Base-by-base conservation (phyloP, 1,139 yeast species). In the Zhuliangozyma parablackwelliae region DNA sequence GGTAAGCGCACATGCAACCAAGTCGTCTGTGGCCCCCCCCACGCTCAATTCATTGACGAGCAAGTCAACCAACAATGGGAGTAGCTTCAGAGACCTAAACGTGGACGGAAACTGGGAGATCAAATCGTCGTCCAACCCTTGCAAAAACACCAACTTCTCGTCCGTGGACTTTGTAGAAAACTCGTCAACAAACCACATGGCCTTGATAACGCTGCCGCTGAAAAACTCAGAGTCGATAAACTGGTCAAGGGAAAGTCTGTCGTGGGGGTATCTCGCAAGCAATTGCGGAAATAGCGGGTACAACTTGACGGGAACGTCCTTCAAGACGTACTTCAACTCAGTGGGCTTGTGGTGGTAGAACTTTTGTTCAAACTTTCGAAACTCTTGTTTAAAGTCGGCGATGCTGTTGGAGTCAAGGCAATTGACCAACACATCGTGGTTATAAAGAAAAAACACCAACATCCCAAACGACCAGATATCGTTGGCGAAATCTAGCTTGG, bases 401-500 rank as follows among this genome's bases (percentile, higher is more conserved):
- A 69, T 56, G 33, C 72, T 78, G 47, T 63, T 72, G 28, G 69
- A 63, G 43, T 70, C 75, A 45, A 63, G 65, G 32, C 80, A 72
- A 39, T 65, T 70, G 43, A 82, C 64, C 35, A 70, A 52, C 33
- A 51, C 53, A 10, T 75, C 78, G 1, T 74, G 72, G 44, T 75
- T 72, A 50, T 82, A 85, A 6, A 90, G 58, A 43, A 78, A 81
- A 54, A 72, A 81, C 2, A 89, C 78, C 41, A 92, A 59, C 47
- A 88, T 75, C 0, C 95, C 96, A 42, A 88, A 69, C 4, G 96
- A 80, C 72, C 92, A 92, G 30, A 87, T 75, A 54, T 92, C 98
- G 51, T 85, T 83, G 21, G 80, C 78, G 30, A 77, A 75, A 33
- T 78, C 80, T 12, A 86, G 63, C 46, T 57, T 57, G 46, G 54